Conservation (phyloP, 805 yeast genomes). For the Zygoascus flipseniorum region DNA sequence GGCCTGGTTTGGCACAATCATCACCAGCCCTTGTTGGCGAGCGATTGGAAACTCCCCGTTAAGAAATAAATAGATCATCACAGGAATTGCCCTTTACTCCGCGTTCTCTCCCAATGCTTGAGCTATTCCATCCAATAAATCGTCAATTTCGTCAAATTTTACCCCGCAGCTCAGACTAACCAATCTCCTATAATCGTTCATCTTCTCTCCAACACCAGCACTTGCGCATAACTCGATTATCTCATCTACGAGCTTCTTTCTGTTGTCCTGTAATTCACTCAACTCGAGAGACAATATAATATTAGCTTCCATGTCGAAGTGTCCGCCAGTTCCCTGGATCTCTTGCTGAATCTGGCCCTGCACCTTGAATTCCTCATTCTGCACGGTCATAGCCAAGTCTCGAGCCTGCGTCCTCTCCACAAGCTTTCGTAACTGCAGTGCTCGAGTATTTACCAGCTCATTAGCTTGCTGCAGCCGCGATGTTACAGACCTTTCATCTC, state of each 20-base stretch:
- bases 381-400: slow-evolving; percentile 48
- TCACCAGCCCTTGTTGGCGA: no score
- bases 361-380: slow-evolving; percentile 40
- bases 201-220: slow-evolving; percentile 43
- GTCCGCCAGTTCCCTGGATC: slow-evolving; percentile 1
- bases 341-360: slow-evolving; percentile 19
- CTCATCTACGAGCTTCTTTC: slow-evolving; percentile 35
- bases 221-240: slow-evolving; percentile 44
- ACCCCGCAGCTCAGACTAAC: slow-evolving; percentile 72
- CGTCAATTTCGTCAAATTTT: slow-evolving; percentile 69
- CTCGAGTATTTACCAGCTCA: slow-evolving; percentile 22
- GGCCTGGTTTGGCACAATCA: no score
- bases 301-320: slow-evolving; percentile 7
- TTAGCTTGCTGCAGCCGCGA: slow-evolving; percentile 19
- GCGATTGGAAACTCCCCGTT: no score
- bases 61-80: no score
- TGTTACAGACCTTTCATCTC: slow-evolving; percentile 22
- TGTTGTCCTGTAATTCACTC: slow-evolving; percentile 33
- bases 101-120: slow-evolving; percentile 29
- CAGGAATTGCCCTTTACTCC: neutral
- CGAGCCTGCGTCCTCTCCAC: slow-evolving; percentile 60
- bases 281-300: slow-evolving; percentile 30
- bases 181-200: slow-evolving; percentile 71
- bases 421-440: slow-evolving; percentile 33
- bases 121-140: slow-evolving; percentile 72